phyloP scores from a whole-genome alignment of 306 rosid genomes.

The Erythrophleum fordii region DNA sequence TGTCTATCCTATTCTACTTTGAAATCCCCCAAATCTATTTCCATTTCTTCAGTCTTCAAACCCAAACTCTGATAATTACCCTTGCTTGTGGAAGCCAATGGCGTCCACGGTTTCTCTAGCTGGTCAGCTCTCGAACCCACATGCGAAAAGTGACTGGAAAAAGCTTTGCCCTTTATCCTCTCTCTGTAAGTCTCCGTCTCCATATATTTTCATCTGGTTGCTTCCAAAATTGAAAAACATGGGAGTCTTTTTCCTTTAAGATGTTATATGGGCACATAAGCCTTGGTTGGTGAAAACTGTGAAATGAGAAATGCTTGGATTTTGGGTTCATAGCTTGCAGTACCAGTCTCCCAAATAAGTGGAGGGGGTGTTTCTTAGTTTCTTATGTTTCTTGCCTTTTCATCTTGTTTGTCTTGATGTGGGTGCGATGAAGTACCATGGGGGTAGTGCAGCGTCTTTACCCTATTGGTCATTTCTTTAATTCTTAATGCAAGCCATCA shows the following conservation, averaged over 20 bases:
- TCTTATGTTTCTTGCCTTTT: no score
- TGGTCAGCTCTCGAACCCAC: constrained; percentile 51
- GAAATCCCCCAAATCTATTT: not conserved
- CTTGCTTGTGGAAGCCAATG: constrained; percentile 44
- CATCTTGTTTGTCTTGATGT: not conserved
- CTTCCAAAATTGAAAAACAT: constrained; percentile 19
- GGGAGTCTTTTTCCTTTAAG: constrained; percentile 16
- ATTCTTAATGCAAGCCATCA: constrained; percentile 7
- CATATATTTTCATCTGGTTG: constrained; percentile 29
- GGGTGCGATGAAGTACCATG: not conserved
- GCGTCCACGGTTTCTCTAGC: constrained; percentile 61
- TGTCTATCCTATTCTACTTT: not conserved
- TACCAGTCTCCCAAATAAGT: not conserved
- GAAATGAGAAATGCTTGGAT: not conserved
- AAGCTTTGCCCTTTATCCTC: constrained; percentile 47
- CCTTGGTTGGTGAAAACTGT: not conserved
- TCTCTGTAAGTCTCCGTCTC: constrained; percentile 44
- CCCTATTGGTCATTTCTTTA: not conserved
- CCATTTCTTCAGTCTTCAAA: not conserved
- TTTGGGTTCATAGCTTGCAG: not conserved
- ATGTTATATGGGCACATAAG: not conserved
- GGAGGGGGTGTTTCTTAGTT: not conserved
- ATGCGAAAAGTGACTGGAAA: constrained; percentile 49
- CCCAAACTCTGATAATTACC: not conserved
- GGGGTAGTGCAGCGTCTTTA: not conserved